Evolutionary conservation across 441 rosid genomes (phyloP).

Genomic region (Pelargonium myrrhifolium): DNA sequence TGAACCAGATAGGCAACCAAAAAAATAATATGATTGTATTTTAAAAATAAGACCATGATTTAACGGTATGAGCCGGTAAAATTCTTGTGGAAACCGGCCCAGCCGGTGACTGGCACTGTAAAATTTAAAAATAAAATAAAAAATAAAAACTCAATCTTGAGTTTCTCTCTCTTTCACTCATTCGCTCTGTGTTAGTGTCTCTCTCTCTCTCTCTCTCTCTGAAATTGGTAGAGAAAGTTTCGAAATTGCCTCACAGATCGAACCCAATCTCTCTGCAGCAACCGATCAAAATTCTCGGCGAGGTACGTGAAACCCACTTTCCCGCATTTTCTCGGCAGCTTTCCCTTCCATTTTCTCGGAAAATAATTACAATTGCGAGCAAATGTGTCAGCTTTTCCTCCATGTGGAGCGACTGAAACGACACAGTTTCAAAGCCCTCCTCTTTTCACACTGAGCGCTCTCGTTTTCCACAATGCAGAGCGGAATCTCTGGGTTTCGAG

Average conservation of each 20-base stretch:
- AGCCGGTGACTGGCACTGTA: neutral
- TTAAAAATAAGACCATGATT: too few species aligned
- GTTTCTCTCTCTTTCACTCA: slow-evolving; percentile 7
- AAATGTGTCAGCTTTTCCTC: slow-evolving; percentile 37
- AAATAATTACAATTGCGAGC: slow-evolving; percentile 23
- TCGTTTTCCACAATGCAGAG: slow-evolving; percentile 40
- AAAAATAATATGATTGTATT: too few species aligned
- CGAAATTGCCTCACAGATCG: slow-evolving; percentile 5
- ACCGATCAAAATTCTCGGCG: slow-evolving; percentile 8
- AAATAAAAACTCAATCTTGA: neutral
- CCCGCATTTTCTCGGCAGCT: slow-evolving; percentile 24
- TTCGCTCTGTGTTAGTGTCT: slow-evolving; percentile 5
- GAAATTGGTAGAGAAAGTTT: neutral
- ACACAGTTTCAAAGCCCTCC: slow-evolving; percentile 26
- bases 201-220: slow-evolving; percentile 1
- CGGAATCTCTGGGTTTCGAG: slow-evolving; percentile 48
- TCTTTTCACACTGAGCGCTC: slow-evolving; percentile 7
- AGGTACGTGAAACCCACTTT: slow-evolving; percentile 8
- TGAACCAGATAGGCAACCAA: too few species aligned
- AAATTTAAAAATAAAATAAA: neutral
- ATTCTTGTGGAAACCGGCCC: too few species aligned
- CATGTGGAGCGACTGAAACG: slow-evolving; percentile 28
- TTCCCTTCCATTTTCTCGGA: slow-evolving; percentile 27
- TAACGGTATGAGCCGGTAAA: too few species aligned
- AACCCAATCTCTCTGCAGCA: slow-evolving; percentile 13